Evolutionary conservation across 768 basidiomycete species (phyloP), one percentile per base, ranked within the genome.

Genomic region (Tricholoma hemisulphureum): DNA sequence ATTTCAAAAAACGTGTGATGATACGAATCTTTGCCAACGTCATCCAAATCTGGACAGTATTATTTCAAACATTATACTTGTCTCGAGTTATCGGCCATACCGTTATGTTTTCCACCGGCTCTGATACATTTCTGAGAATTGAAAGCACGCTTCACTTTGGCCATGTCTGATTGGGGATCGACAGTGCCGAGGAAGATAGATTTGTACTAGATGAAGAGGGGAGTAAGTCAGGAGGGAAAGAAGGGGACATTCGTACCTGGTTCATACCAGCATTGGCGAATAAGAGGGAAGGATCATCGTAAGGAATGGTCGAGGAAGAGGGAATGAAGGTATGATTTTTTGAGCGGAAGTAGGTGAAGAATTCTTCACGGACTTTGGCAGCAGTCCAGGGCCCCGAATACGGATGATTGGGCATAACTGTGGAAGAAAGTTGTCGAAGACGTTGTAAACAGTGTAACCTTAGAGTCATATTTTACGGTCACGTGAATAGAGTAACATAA

Each of bases 261-360:
- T 95, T 95, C 93, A 95, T 96, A 58, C 97, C 97, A 62, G 96
- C 96, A 80, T 99, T 99, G 58, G 95, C 94, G 66, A 99, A 99
- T 55, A 98, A 85, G 34, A 99, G 81, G 14, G 97, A 98, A 2
- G 96, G 96, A 75, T 98, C 97, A 58, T 98, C 97, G 71, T 92
- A 98, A 1, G 97, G 97, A 62, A 99, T 90, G 35, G 95, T 96
- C 1, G 91, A 82, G 2, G 93, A 95, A 28, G 92, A 95, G 6
- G 89, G 89, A 53, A 95, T 91, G 69, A 92, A 96, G 21, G 89
- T 87, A 72, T 99, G 97, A 61, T 83, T 80, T 63, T 84, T 85
- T 45, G 79, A 77, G 56, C 80, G 79, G 75, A 98, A 99, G 76
- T 85, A 98, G 61, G 89, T 80, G 73, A 98, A 93, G 78, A 93